phyloP scores from a whole-genome alignment of 2,329 filamentous ascomycete genomes.

The Xylaria digitata region DNA sequence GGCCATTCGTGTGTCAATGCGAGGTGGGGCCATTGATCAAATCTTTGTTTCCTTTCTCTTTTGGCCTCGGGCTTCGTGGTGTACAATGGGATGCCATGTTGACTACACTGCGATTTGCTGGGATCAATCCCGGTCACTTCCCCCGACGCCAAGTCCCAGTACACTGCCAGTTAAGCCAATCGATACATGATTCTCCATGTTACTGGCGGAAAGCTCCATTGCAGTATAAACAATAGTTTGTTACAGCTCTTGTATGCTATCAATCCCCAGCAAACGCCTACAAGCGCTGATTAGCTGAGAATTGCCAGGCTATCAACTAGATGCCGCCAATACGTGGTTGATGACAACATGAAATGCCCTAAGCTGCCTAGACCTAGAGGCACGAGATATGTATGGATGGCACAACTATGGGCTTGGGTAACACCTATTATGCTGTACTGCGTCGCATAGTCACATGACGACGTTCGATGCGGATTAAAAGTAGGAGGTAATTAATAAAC shows the following conservation, averaged over 20 bases:
- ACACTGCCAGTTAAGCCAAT: neutral
- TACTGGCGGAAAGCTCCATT: neutral
- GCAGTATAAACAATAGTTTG: neutral
- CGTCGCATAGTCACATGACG: constrained; percentile 17
- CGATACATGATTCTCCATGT: neutral
- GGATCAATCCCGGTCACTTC: neutral
- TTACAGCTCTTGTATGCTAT: neutral
- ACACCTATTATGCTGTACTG: constrained; percentile 8
- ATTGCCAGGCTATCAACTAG: constrained; percentile 1
- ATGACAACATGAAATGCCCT: constrained; percentile 2
- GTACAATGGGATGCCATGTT: too few species aligned
- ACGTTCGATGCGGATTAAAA: neutral
- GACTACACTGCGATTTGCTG: too few species aligned
- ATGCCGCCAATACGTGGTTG: neutral
- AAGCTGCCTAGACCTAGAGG: neutral
- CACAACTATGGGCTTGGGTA: neutral
- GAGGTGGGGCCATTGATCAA: neutral
- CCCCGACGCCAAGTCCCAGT: neutral
- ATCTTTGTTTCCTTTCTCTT: neutral
- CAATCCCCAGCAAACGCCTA: neutral
- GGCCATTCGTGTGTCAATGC: too few species aligned
- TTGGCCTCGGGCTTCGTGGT: neutral
- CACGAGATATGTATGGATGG: constrained; percentile 2
- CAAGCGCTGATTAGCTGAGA: neutral
- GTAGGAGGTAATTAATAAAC: neutral